phyloP scores from a whole-genome alignment of 2,329 filamentous ascomycete genomes.

The Acrocalymma vagum region DNA sequence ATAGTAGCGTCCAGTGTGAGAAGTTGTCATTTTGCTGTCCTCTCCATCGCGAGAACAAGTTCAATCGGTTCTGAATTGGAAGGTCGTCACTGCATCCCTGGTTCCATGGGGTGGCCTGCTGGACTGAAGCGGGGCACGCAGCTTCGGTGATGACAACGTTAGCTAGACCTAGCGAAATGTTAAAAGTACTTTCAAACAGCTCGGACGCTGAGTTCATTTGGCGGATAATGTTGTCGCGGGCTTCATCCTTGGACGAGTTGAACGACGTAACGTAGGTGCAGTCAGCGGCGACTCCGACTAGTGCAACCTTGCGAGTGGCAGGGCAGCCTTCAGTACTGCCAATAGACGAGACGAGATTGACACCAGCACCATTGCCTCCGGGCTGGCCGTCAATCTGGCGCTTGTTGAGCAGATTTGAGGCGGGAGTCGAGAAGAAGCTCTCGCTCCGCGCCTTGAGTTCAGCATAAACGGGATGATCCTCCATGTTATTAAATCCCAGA shows the following conservation, averaged over 20 bases:
- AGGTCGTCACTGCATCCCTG: constrained; percentile 69
- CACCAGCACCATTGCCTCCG: constrained; percentile 77
- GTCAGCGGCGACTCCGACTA: constrained; percentile 92
- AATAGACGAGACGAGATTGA: constrained; percentile 81
- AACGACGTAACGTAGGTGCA: constrained; percentile 85
- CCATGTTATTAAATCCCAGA: constrained; percentile 80
- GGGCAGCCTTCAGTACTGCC: constrained; percentile 87
- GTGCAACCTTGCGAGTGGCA: constrained; percentile 85
- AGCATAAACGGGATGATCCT: constrained; percentile 72
- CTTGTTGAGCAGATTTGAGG: constrained; percentile 74
- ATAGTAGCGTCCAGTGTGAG: constrained; percentile 92
- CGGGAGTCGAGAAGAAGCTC: constrained; percentile 65
- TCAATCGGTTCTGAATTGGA: constrained; percentile 80
- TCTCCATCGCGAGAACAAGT: constrained; percentile 89
- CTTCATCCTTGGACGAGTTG: constrained; percentile 73
- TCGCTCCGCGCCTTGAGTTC: constrained; percentile 62
- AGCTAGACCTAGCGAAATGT: constrained; percentile 89
- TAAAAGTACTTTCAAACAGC: constrained; percentile 90
- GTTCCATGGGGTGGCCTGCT: constrained; percentile 82
- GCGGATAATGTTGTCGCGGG: constrained; percentile 78
- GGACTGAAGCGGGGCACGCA: constrained; percentile 75
- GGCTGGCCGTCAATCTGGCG: constrained; percentile 73
- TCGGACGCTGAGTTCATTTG: constrained; percentile 87
- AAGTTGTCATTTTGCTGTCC: constrained; percentile 79
- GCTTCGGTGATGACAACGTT: constrained; percentile 82